Evolutionary conservation across 192 early-diverging fungal genomes (phyloP).

Genomic region (Coemansia sp.): DNA sequence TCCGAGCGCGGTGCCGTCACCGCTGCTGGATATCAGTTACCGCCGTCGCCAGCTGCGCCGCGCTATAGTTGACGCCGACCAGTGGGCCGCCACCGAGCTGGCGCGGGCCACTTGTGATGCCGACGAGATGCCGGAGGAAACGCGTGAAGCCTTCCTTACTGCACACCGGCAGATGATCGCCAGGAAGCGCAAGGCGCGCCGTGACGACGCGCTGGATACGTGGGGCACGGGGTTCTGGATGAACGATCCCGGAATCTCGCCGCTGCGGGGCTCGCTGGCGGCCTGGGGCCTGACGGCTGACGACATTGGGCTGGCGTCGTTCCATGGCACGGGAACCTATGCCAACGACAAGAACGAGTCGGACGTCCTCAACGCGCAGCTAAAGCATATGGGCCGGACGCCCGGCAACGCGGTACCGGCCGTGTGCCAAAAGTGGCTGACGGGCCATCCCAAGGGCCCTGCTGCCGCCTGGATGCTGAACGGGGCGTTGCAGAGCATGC

Average conservation of each 20-base stretch:
- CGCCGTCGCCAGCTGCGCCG: slow-evolving; percentile 66
- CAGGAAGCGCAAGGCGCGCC: slow-evolving; percentile 43
- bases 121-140: no score
- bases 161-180: neutral
- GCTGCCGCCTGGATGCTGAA: slow-evolving; percentile 97
- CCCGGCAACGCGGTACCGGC: slow-evolving; percentile 72
- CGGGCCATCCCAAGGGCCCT: slow-evolving; percentile 92
- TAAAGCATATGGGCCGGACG: slow-evolving; percentile 78
- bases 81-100: slow-evolving; percentile 3
- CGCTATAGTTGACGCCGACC: slow-evolving; percentile 4
- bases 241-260: slow-evolving; percentile 65
- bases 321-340: slow-evolving; percentile 93
- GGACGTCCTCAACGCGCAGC: slow-evolving; percentile 73
- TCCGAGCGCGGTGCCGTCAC: slow-evolving; percentile 42
- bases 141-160: neutral
- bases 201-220: slow-evolving; percentile 61
- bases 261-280: slow-evolving; percentile 81
- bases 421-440: slow-evolving; percentile 90
- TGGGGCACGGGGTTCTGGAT: slow-evolving; percentile 84
- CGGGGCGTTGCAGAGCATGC: slow-evolving; percentile 79
- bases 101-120: neutral
- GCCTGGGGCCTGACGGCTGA: slow-evolving; percentile 84
- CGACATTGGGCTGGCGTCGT: slow-evolving; percentile 89
- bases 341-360: slow-evolving; percentile 97
- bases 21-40: slow-evolving; percentile 73